Evolutionary conservation across 2,329 filamentous ascomycete species (phyloP).

Genomic region (Aspergillus texensis): DNA sequence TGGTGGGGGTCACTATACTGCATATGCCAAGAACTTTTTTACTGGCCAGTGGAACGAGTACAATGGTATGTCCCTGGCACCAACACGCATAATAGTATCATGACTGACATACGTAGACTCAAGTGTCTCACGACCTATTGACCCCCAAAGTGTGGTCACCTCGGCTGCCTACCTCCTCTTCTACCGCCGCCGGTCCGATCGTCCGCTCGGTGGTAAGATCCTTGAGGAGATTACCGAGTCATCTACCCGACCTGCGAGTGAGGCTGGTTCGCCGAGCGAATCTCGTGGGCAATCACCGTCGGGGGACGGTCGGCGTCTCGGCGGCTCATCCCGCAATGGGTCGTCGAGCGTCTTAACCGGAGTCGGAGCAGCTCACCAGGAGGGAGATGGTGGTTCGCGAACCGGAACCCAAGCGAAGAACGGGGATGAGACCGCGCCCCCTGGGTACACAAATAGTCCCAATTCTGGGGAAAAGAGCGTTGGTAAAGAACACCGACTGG

Average conservation of each 20-base stretch:
- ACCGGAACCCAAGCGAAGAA: constrained; percentile 40
- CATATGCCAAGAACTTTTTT: constrained; percentile 88
- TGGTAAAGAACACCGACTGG: constrained; percentile 25
- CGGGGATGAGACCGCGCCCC: constrained; percentile 33
- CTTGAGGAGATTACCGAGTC: constrained; percentile 71
- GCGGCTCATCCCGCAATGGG: constrained; percentile 83
- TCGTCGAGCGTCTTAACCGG: constrained; percentile 84
- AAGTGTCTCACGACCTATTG: constrained; percentile 63
- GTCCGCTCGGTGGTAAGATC: constrained; percentile 75
- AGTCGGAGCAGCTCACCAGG: constrained; percentile 75
- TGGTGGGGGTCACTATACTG: constrained; percentile 94
- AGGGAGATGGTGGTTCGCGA: constrained; percentile 63
- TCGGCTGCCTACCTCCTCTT: constrained; percentile 88
- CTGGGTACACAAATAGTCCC: constrained; percentile 33
- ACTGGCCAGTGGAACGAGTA: constrained; percentile 93
- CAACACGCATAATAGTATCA: background rate
- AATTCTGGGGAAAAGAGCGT: constrained; percentile 27
- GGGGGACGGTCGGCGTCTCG: constrained; percentile 89
- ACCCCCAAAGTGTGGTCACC: constrained; percentile 68
- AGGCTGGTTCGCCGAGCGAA: constrained; percentile 46
- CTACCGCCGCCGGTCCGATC: constrained; percentile 81
- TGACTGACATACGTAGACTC: constrained; percentile 67
- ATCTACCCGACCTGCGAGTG: constrained; percentile 57
- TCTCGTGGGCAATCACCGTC: constrained; percentile 54
- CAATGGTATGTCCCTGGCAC: constrained; percentile 68